Base-by-base conservation (phyloP, 2,329 filamentous ascomycete species). In the Orbilia brochopaga region DNA sequence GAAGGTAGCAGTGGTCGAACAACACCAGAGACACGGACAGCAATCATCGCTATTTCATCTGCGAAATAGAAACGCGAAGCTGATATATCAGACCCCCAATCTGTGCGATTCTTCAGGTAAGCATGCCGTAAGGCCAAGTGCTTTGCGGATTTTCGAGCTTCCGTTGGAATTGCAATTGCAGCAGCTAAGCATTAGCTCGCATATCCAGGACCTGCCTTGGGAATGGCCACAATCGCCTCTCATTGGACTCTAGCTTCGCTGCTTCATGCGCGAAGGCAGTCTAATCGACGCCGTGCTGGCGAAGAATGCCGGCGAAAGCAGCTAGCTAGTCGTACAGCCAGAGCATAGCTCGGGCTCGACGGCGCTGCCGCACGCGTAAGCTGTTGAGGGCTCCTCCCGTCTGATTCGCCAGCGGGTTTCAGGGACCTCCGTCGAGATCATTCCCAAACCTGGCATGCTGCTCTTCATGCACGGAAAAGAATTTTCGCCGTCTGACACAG, bases 321-420 rank as follows among this genome's bases (percentile, higher is more conserved):
- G 63, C 37, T 42, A 67, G 56, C 63, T 67, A n/a, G n/a, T n/a
- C n/a, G n/a, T n/a, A 55, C 27, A 56, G 55, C 27, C 3, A 8
- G 4, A 32, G 27, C 23, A 51, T 15, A 40, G 50, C 37, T 56
- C 37, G 15, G 19, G 42, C 55, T 55, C 56, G 60, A 40, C 53
- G 30, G 30, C 42, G 57, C 35, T 48, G 53, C 57, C 46, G 58
- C 65, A 69, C 61, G 65, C 65, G 65, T 69, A 62, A 69, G 64
- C 64, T 61, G 24, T 40, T 21, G 44, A 55, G 40, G 24, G 50
- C 48, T 32, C 37, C 58, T 48, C 42, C 50, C 58, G 13, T 55
- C 56, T 62, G 57, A 62, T 62, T 62, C 57, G 57, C 27, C 58
- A 44, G 51, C 35, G 32, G 44, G 13, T 55, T 57, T 69, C 58